Base-by-base conservation (phyloP, 768 basidiomycete genomes). In the Phaeotremella fagi region DNA sequence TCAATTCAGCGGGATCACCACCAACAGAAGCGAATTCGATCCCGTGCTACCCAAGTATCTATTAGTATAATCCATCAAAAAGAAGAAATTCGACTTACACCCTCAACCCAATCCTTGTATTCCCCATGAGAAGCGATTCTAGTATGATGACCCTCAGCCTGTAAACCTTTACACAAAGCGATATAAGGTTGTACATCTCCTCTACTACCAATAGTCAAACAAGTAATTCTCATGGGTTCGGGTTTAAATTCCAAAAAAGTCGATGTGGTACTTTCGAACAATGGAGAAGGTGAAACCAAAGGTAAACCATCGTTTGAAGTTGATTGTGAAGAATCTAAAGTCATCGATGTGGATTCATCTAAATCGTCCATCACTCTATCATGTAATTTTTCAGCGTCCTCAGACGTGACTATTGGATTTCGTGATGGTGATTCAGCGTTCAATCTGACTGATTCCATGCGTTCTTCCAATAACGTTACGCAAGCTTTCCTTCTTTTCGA, bases 131-230 rank as follows among this genome's bases (percentile, higher is more conserved):
- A 92, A 3, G 95, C 94, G 57, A 99, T 98, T 60, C 83, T 84
- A 53, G 84, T 85, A 36, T 77, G 81, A 74, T 99, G 94, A 0
- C 94, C 94, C 72, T 72, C 68, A 22, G 73, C 73, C 46, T 75
- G 70, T n/a, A 75, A 49, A 24, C 70, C 92, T 73, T 92, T 95
- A 22, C 88, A 88, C 7, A 99, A 79, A 1, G 95, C 85, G 63
- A 99, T 98, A 70, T 98, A 99, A 11, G 94, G 94, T 74, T 99
- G 94, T 7, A 98, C 95, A 71, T 99, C 94, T 47, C 94, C 94
- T 46, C 94, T 82, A 20, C 90, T 91, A 4, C 94, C 94, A 61
- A 99, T 95, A 1, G 94, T 97, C 57, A 98, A 76, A 76, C 94
- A 90, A 0, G 95, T 97, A 67, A 99, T 88, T 63, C 83, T 85